Conservation (phyloP, 108 stramenopile species). For the Nitzschia palea region DNA sequence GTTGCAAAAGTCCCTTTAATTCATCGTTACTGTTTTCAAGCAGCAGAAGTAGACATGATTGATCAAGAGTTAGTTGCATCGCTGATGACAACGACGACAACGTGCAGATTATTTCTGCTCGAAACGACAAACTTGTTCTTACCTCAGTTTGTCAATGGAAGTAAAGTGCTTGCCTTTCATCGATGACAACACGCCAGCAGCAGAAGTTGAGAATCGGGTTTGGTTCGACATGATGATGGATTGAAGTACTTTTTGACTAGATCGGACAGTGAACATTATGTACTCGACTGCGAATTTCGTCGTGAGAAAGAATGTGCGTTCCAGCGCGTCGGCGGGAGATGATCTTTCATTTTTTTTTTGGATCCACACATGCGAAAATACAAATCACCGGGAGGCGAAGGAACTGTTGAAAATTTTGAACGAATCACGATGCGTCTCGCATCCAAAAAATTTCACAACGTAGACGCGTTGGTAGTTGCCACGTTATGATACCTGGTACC, state of each 20-base stretch:
- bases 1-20: slow-evolving; percentile 78
- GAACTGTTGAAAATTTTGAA: too few species aligned
- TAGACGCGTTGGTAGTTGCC: too few species aligned
- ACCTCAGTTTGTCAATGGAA: slow-evolving; percentile 84
- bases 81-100: background rate
- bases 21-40: slow-evolving; percentile 70
- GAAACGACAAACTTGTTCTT: slow-evolving; percentile 7
- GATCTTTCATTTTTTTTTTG: too few species aligned
- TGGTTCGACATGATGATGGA: slow-evolving; percentile 22
- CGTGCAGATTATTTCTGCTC: background rate
- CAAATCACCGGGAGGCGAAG: background rate
- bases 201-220: slow-evolving; percentile 25
- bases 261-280: too few species aligned
- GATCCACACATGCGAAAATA: background rate
- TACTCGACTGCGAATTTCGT: too few species aligned
- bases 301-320: too few species aligned
- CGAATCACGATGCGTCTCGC: too few species aligned
- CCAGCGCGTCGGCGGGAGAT: too few species aligned
- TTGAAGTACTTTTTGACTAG: slow-evolving; percentile 6
- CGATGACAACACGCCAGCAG: slow-evolving; percentile 10
- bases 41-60: slow-evolving; percentile 2
- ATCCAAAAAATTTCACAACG: too few species aligned
- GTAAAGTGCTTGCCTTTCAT: slow-evolving; percentile 73
- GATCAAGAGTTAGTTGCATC: too few species aligned
- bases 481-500: too few species aligned